Evolutionary conservation across 2,329 filamentous ascomycete species (phyloP).

Genomic region (Trichoderma guizhouense): DNA sequence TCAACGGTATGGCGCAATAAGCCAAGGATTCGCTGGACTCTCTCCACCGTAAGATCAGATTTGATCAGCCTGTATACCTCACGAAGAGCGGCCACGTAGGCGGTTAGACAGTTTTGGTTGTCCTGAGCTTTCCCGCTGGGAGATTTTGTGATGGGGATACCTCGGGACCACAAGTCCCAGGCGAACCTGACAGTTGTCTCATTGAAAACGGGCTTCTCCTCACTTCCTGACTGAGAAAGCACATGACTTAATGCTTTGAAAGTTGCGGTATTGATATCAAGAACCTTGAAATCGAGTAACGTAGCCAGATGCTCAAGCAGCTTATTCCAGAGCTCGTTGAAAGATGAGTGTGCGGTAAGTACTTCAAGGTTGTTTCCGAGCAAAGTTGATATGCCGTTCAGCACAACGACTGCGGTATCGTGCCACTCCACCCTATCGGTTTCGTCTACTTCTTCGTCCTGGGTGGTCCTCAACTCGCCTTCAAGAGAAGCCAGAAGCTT

Average conservation of each 20-base stretch:
- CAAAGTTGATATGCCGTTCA: slow-evolving; percentile 69
- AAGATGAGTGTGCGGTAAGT: slow-evolving; percentile 62
- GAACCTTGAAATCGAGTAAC: slow-evolving; percentile 58
- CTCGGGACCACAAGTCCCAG: slow-evolving; percentile 68
- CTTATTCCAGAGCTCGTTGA: slow-evolving; percentile 71
- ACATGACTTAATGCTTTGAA: slow-evolving; percentile 66
- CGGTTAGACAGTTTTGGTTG: slow-evolving; percentile 79
- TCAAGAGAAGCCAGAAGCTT: slow-evolving; percentile 71
- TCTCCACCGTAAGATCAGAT: slow-evolving; percentile 57
- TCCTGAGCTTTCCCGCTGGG: slow-evolving; percentile 43
- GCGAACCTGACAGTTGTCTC: slow-evolving; percentile 55
- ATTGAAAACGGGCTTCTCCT: slow-evolving; percentile 43
- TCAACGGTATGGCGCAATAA: slow-evolving; percentile 70
- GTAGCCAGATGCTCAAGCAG: slow-evolving; percentile 66
- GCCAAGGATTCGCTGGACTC: slow-evolving; percentile 64
- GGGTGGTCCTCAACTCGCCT: slow-evolving; percentile 44
- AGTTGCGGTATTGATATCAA: slow-evolving; percentile 69
- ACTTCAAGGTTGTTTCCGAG: slow-evolving; percentile 74
- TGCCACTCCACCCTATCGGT: slow-evolving; percentile 59
- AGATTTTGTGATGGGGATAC: slow-evolving; percentile 51
- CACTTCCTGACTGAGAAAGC: slow-evolving; percentile 49
- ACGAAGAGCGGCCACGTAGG: slow-evolving; percentile 74
- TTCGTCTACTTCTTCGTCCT: slow-evolving; percentile 38
- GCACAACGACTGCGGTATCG: slow-evolving; percentile 70
- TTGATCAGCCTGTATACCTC: slow-evolving; percentile 77